phyloP scores from a whole-genome alignment of 148 eudicot genomes.

The Cornus kousa region DNA sequence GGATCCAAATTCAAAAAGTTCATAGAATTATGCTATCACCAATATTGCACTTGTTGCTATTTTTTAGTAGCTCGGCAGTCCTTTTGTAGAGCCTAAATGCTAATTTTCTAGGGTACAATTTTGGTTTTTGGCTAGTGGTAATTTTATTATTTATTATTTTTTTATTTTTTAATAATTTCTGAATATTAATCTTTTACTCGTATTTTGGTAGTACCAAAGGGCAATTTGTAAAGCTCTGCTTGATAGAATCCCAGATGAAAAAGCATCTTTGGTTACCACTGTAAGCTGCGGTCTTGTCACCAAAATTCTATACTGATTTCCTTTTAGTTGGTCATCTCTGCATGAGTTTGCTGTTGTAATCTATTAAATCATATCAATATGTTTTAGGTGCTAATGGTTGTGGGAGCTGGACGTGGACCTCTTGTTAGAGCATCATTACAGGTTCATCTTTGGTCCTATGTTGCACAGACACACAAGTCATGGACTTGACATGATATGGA shows the following conservation, averaged over 20 bases:
- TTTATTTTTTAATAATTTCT: background rate
- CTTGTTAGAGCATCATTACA: constrained; percentile 92
- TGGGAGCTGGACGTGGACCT: constrained; percentile 99
- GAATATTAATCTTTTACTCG: constrained; percentile 8
- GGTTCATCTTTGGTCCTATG: constrained; percentile 35
- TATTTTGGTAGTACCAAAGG: constrained; percentile 66
- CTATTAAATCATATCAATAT: background rate
- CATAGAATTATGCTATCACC: background rate
- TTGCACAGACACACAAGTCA: background rate
- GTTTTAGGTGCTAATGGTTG: constrained; percentile 90
- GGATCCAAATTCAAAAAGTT: no score
- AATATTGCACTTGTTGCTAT: no score
- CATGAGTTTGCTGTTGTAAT: background rate
- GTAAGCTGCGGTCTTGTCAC: constrained; percentile 41
- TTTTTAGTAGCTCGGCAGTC: no score
- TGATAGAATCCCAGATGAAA: constrained; percentile 77
- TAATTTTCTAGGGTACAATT: background rate
- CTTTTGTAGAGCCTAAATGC: background rate
- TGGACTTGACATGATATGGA: background rate
- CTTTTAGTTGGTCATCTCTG: background rate
- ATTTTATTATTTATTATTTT: no score
- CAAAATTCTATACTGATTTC: background rate
- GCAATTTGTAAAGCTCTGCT: constrained; percentile 84
- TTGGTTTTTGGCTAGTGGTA: background rate
- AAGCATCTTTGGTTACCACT: constrained; percentile 56